Evolutionary conservation across 176 grass and related monocot genomes (phyloP).

Genomic region (Aegilops longissima): DNA sequence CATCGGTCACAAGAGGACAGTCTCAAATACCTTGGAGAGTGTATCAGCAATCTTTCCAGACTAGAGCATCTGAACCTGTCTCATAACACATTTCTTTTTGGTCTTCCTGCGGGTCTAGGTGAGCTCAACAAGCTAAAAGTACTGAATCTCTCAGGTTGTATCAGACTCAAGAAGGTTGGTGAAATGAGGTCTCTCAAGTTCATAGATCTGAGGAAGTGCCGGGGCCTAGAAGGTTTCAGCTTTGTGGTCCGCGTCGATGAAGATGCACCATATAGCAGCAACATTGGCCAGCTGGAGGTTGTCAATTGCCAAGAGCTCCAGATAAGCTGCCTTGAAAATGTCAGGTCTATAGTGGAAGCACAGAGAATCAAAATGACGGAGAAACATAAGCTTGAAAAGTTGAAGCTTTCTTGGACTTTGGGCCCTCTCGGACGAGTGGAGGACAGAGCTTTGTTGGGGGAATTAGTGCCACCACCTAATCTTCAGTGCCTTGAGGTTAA

Average conservation of each 20-base stretch:
- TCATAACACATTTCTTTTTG: not conserved
- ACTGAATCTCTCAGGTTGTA: not conserved
- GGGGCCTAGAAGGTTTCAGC: accelerated
- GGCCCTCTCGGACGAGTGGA: accelerated
- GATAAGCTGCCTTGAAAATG: not conserved
- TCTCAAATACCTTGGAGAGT: not conserved
- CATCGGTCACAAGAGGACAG: not conserved
- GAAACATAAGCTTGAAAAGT: not conserved
- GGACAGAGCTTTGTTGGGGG: not conserved
- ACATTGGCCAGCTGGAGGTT: not conserved
- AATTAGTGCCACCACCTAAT: not conserved
- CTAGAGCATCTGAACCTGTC: not conserved
- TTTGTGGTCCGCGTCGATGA: not conserved
- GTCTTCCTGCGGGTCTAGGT: not conserved
- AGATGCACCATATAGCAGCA: not conserved
- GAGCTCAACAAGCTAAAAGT: not conserved
- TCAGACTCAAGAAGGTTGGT: not conserved
- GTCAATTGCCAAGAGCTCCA: not conserved
- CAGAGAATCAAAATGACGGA: not conserved
- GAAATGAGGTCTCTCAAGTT: not conserved
- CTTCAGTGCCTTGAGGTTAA: not conserved
- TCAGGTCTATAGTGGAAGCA: not conserved
- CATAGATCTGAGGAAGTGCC: not conserved
- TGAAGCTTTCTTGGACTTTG: not conserved
- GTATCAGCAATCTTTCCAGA: not conserved